phyloP scores from a whole-genome alignment of 2,329 filamentous ascomycete species.

The Aspergillus oerlinghausenensis region DNA sequence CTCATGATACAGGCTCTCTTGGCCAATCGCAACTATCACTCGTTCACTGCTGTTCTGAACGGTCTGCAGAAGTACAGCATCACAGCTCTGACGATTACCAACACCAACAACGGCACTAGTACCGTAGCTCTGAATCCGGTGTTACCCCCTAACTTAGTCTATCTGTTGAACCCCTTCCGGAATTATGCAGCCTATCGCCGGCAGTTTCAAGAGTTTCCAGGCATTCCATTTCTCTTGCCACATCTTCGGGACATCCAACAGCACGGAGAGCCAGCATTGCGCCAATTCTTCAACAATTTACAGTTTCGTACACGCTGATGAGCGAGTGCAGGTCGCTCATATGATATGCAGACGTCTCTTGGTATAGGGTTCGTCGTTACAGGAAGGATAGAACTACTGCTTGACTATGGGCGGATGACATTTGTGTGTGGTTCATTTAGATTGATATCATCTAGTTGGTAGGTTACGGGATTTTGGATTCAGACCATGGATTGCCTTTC shows the following conservation, averaged over 20 bases:
- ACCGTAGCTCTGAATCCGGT: slow-evolving; percentile 21
- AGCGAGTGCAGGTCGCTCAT: slow-evolving; percentile 9
- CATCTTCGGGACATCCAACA: slow-evolving; percentile 33
- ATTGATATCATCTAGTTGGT: neutral
- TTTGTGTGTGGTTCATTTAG: neutral
- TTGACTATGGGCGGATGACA: neutral
- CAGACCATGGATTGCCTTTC: neutral
- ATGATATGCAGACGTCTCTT: neutral
- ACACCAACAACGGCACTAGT: slow-evolving; percentile 9
- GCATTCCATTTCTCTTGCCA: slow-evolving; percentile 37
- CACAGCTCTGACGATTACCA: slow-evolving; percentile 17
- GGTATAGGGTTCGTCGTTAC: neutral
- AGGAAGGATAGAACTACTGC: neutral
- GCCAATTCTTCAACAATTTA: slow-evolving; percentile 25
- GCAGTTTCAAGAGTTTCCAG: slow-evolving; percentile 27
- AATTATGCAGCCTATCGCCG: slow-evolving; percentile 36
- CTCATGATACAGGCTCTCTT: slow-evolving; percentile 24
- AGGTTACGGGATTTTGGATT: neutral
- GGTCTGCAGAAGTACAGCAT: slow-evolving; percentile 34
- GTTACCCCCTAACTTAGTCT: slow-evolving; percentile 19
- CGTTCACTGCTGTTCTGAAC: slow-evolving; percentile 32
- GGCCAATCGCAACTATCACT: slow-evolving; percentile 31
- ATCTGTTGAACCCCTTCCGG: slow-evolving; percentile 25
- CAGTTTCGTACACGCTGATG: slow-evolving; percentile 18
- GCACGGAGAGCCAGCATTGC: slow-evolving; percentile 23